Percentiles rank a stretch among this genome's conserved stretches.
Conservation (phyloP, 2,329 filamentous ascomycete genomes). For the Aureobasidium sp. region DNA sequence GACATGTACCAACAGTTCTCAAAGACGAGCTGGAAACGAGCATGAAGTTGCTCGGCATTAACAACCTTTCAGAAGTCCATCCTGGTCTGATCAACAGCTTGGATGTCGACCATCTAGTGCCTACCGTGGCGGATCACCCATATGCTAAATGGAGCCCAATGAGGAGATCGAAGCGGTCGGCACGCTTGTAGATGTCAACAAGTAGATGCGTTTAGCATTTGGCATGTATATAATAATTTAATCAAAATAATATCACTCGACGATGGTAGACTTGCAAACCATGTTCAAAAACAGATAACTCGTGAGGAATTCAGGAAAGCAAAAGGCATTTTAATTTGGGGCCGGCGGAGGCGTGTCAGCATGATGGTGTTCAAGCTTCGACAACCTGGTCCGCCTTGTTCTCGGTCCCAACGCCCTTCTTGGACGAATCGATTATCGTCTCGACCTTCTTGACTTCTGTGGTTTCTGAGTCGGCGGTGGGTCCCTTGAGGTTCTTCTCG, state of each 20-base stretch:
- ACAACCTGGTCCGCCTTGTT: constrained; percentile 1
- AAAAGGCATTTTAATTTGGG: constrained; percentile 2
- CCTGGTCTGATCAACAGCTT: constrained; percentile 50
- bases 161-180: background rate
- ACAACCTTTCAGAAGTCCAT: constrained; percentile 50
- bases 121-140: constrained; percentile 17
- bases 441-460: background rate
- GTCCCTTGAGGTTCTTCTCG: constrained; percentile 34
- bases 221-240: background rate
- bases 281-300: background rate
- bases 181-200: constrained; percentile 4
- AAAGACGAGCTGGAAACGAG: constrained; percentile 54
- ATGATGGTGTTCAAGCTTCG: constrained; percentile 1
- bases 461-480: background rate
- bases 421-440: background rate
- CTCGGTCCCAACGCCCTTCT: constrained; percentile 8
- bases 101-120: constrained; percentile 45
- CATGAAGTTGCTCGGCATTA: constrained; percentile 58
- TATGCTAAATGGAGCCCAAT: constrained; percentile 12
- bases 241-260: constrained; percentile 2
- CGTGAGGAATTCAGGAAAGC: background rate
- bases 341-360: background rate
- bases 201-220: background rate
- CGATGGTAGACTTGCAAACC: background rate
- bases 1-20: constrained; percentile 21